Conservation (phyloP, 2,329 filamentous ascomycete genomes). For the Beauveria medogensis region DNA sequence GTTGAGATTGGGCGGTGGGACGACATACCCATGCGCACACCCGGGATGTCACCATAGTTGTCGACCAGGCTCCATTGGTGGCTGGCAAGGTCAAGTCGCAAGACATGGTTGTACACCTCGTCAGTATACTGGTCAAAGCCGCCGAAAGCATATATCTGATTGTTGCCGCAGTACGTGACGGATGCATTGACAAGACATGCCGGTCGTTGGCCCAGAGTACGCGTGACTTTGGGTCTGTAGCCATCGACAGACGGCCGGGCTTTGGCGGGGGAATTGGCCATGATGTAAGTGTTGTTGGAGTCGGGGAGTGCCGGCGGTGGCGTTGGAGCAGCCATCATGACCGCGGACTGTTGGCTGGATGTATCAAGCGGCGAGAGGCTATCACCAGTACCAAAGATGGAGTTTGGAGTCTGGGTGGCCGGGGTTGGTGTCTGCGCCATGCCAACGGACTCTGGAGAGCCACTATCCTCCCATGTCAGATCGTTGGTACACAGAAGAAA, state of each 20-base stretch:
- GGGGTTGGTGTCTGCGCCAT: slow-evolving; percentile 41
- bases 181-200: slow-evolving; percentile 96
- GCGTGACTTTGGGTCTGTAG: slow-evolving; percentile 77
- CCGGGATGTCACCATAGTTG: slow-evolving; percentile 97
- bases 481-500: too few species aligned
- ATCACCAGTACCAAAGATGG: slow-evolving; percentile 37
- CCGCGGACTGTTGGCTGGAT: slow-evolving; percentile 21
- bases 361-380: slow-evolving; percentile 16
- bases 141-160: slow-evolving; percentile 95
- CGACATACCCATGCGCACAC: slow-evolving; percentile 81
- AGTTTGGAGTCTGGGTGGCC: slow-evolving; percentile 29
- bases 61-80: slow-evolving; percentile 94
- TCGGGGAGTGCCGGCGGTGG: slow-evolving; percentile 29
- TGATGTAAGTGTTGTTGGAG: slow-evolving; percentile 78
- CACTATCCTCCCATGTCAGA: slow-evolving; percentile 5
- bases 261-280: slow-evolving; percentile 77
- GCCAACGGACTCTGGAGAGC: slow-evolving; percentile 13
- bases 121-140: slow-evolving; percentile 99
- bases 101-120: slow-evolving; percentile 96
- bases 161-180: slow-evolving; percentile 96
- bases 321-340: slow-evolving; percentile 17
- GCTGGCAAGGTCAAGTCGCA: slow-evolving; percentile 77
- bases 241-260: slow-evolving; percentile 57
- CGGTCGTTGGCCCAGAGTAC: slow-evolving; percentile 71
- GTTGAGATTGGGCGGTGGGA: neutral